These are phyloP conservation scores for Astrothelium macrocarpum DNA, from an alignment of 495 filamentous ascomycete species.

Conservation along the genomic window DNA sequence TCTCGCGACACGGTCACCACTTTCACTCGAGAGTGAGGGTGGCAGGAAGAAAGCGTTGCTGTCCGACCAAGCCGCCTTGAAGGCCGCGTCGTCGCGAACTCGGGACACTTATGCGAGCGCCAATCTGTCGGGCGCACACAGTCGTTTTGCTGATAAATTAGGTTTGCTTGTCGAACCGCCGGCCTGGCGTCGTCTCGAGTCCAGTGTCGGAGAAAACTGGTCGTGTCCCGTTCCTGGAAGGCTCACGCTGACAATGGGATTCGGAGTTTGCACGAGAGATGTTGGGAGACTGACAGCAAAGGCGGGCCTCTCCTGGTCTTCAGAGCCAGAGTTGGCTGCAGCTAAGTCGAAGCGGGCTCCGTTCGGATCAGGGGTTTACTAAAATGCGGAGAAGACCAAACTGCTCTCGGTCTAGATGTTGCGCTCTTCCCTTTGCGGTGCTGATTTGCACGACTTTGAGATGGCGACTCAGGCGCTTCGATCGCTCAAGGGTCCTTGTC, in stretches of 20 bases:
- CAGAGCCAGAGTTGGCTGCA: slow-evolving; percentile 5
- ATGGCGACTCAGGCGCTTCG: slow-evolving; percentile 4
- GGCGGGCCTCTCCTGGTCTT: slow-evolving; percentile 7
- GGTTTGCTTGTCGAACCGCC: background rate
- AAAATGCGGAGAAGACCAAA: slow-evolving; percentile 5
- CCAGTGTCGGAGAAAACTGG: background rate
- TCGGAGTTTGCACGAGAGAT: background rate
- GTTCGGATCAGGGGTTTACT: slow-evolving; percentile 7
- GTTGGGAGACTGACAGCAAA: slow-evolving; percentile 2
- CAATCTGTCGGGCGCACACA: background rate
- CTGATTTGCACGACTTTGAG: slow-evolving; percentile 3
- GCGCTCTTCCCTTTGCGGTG: background rate
- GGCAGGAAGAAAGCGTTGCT: background rate
- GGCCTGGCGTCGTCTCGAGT: background rate
- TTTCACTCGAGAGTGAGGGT: background rate
- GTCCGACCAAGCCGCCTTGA: background rate
- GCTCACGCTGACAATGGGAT: background rate
- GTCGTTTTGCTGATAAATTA: background rate
- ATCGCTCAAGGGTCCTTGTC: slow-evolving; percentile 1
- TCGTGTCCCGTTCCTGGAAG: background rate
- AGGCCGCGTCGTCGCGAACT: background rate
- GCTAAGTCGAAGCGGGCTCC: slow-evolving; percentile 5
- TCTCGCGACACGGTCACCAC: background rate
- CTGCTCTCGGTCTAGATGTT: background rate
- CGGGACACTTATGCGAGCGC: background rate